Base-by-base conservation (phyloP, 2,329 filamentous ascomycete genomes). In the Sporothrix brunneoviolacea region DNA sequence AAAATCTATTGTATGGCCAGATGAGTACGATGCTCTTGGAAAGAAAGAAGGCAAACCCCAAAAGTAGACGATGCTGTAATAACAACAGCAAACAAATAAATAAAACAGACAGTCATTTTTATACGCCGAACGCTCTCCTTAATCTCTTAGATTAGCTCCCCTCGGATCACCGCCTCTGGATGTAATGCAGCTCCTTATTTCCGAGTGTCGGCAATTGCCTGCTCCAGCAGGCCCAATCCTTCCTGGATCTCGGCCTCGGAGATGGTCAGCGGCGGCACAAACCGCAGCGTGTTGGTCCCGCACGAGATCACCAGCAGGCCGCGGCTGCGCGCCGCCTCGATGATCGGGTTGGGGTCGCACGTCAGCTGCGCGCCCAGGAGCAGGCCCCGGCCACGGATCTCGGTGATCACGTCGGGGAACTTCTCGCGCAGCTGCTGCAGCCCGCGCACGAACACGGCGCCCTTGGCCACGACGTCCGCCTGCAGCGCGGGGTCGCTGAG, bases 251-350 rank as follows among this genome's bases (percentile, higher is more conserved):
- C 87, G 22, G 78, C 79, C 59, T 88, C 82, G 1, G 80, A 85
- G 52, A 98, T 86, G 6, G 83, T 82, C 62, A 98, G 70, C 54
- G 88, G 86, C 28, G 93, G 93, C 51, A 97, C 90, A 61, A 98
- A 95, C 42, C 93, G 77, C 59, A 98, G 70, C 8, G 91, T 96
- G 64, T 97, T 95, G 27, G 83, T 90, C 1, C 93, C 93, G 24
- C 89, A 91, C 2, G 90, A 96, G 62, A 98, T 96, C 53, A 98
- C 75, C 53, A 98, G 68, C 61, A 98, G 67, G 0, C 93, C 93
- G 53, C 89, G 77, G 72, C 97, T 89, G 54, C 93, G 76, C 16
- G 91, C 90, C 10, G 90, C 91, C 57, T 84, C 89, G 54, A 98
- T 76, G 53, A 98, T 83, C 12, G 75, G 77, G 16, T 77, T 76